phyloP scores from a whole-genome alignment of 495 filamentous ascomycete species.

The Aspergillus bridgeri region DNA sequence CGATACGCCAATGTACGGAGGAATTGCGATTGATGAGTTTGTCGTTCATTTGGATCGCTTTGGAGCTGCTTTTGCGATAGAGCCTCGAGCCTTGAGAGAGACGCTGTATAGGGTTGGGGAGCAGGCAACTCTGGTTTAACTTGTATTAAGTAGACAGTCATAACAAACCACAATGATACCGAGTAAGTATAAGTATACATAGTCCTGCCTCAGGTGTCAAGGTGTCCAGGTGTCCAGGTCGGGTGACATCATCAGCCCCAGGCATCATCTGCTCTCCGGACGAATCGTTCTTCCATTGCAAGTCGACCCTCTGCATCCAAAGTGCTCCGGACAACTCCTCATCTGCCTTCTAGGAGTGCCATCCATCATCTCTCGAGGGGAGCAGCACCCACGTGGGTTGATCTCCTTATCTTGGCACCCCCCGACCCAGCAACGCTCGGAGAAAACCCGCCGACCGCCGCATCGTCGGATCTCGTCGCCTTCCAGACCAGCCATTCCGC shows the following conservation, averaged over 20 bases:
- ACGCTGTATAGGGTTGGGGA: no score
- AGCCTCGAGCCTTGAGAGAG: no score
- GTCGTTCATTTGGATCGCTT: no score
- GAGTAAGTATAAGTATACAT: no score
- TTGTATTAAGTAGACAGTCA: no score
- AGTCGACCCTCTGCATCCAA: background rate
- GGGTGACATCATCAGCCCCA: background rate
- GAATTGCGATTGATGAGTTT: no score
- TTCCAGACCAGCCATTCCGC: background rate
- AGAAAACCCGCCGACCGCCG: background rate
- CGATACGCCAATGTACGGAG: no score
- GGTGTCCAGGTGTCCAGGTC: constrained; percentile 6
- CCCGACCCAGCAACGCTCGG: background rate
- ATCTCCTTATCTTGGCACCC: background rate
- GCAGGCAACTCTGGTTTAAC: no score
- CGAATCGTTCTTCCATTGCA: background rate
- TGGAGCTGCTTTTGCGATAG: no score
- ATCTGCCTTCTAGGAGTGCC: background rate
- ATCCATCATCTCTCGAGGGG: background rate
- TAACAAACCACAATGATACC: no score
- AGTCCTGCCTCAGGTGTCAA: no score
- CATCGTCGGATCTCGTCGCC: background rate
- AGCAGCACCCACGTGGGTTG: no score
- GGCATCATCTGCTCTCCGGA: background rate
- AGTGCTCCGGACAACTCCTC: background rate